Percentiles rank a stretch among this genome's conserved stretches.
These are phyloP conservation scores for Prosopis cineraria DNA, from an alignment of 306 rosid species.

Conservation along the genomic window DNA sequence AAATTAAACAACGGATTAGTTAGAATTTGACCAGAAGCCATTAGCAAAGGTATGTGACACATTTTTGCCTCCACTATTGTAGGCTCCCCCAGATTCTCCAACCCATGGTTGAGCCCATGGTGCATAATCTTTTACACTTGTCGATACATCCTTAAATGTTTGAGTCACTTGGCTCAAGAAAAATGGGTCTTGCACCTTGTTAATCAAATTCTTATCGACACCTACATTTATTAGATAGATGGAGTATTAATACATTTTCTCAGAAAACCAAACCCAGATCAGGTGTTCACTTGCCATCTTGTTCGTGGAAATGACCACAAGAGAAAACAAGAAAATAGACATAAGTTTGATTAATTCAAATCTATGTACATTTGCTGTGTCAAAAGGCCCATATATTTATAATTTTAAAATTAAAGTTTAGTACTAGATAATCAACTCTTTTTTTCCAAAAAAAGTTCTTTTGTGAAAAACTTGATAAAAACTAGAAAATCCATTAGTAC, in stretches of 20 bases:
- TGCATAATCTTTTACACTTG: constrained; percentile 23
- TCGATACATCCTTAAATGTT: constrained; percentile 41
- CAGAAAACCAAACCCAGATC: neutral
- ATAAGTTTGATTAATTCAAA: no score
- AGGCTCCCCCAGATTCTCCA: constrained; percentile 79
- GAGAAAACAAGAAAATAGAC: no score
- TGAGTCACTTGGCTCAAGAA: constrained; percentile 44
- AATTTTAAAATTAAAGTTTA: no score
- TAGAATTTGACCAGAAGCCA: constrained; percentile 56
- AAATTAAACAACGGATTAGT: neutral
- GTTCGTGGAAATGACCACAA: no score
- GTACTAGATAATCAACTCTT: no score
- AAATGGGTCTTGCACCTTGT: constrained; percentile 55
- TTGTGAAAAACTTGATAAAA: no score
- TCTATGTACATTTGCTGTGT: no score
- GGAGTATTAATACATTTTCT: no score
- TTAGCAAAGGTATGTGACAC: constrained; percentile 60
- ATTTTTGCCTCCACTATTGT: constrained; percentile 67
- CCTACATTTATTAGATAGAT: constrained; percentile 27
- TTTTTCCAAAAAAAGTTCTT: no score
- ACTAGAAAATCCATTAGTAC: neutral
- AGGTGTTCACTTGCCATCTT: neutral
- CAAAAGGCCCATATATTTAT: no score
- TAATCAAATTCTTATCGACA: constrained; percentile 46
- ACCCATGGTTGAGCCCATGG: constrained; percentile 62